A percentile compares a stretch with the other conserved stretches of the same genome.
These are phyloP conservation scores for Porcisia hertigi DNA, from an alignment of 208 protist species.

Conservation along the genomic window DNA sequence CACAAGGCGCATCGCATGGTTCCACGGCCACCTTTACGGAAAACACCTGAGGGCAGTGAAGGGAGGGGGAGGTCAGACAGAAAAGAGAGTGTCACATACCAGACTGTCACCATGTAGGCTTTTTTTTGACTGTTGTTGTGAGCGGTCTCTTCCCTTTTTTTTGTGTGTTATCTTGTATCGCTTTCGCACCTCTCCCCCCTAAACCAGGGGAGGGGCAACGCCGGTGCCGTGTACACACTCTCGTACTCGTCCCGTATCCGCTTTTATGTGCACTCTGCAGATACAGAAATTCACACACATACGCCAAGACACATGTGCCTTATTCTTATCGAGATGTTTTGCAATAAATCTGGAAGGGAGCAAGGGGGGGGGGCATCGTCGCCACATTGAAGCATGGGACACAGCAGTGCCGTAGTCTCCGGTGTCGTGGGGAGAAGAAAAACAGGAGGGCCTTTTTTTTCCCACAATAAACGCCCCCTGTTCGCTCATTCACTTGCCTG, in stretches of 20 bases:
- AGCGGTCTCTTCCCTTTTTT: not conserved
- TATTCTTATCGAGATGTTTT: too few species aligned
- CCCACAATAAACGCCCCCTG: too few species aligned
- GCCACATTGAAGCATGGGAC: too few species aligned
- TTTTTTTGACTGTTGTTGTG: not conserved
- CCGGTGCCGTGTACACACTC: not conserved
- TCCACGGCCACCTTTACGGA: not conserved
- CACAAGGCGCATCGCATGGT: not conserved
- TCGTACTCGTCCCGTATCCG: not conserved
- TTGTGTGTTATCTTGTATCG: too few species aligned
- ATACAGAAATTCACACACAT: too few species aligned
- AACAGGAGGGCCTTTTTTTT: too few species aligned
- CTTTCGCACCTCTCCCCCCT: not conserved
- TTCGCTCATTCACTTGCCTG: too few species aligned
- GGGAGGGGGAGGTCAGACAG: not conserved
- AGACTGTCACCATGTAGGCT: not conserved
- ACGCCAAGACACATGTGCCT: too few species aligned
- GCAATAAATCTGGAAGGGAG: too few species aligned
- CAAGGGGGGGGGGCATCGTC: too few species aligned
- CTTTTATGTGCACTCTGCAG: not conserved
- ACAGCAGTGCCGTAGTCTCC: too few species aligned
- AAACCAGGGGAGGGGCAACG: not conserved
- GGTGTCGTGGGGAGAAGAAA: too few species aligned
- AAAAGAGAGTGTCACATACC: not conserved
- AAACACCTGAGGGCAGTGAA: not conserved